Percentiles rank a stretch among this genome's conserved stretches.
phyloP scores from a whole-genome alignment of 1,139 yeast species.

The Geotrichum fermentans region DNA sequence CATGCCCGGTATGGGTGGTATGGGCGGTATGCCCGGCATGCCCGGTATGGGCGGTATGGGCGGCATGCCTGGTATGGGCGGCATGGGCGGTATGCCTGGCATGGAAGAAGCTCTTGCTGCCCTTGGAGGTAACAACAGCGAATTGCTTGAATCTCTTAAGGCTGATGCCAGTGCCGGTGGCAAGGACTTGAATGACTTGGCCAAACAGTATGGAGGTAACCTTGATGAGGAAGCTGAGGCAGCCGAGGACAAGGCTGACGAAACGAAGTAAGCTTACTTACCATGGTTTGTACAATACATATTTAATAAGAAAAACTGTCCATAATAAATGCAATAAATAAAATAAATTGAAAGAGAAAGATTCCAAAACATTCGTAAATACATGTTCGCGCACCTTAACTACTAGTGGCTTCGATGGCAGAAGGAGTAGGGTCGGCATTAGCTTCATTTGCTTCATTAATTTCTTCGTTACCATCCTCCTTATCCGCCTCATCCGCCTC shows the following conservation, averaged over 20 bases:
- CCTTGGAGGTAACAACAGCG: slow-evolving; percentile 22
- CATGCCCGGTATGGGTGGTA: slow-evolving; percentile 31
- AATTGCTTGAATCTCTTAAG: slow-evolving; percentile 17
- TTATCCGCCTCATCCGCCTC: slow-evolving; percentile 12
- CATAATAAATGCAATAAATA: slow-evolving; percentile 6
- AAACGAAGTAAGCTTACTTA: slow-evolving; percentile 14
- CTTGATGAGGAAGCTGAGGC: slow-evolving; percentile 24
- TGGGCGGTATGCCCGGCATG: slow-evolving; percentile 33
- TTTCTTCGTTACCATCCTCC: slow-evolving; percentile 9
- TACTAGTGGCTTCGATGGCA: slow-evolving; percentile 1
- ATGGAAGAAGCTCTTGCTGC: slow-evolving; percentile 25
- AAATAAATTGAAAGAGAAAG: not conserved
- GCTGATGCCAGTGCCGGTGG: slow-evolving; percentile 21
- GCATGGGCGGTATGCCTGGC: slow-evolving; percentile 33
- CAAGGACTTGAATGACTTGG: slow-evolving; percentile 18
- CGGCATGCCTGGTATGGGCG: slow-evolving; percentile 31
- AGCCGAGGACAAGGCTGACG: too few species aligned
- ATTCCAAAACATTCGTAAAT: not conserved
- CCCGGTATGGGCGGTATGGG: slow-evolving; percentile 29
- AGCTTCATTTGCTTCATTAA: slow-evolving; percentile 3
- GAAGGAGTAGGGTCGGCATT: slow-evolving; percentile 9
- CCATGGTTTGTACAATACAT: not conserved
- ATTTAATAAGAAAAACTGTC: not conserved
- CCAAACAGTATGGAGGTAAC: slow-evolving; percentile 15
- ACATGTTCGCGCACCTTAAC: not conserved